Evolutionary conservation across 2,329 filamentous ascomycete genomes (phyloP).

Genomic region (Dactylellina cionopaga): DNA sequence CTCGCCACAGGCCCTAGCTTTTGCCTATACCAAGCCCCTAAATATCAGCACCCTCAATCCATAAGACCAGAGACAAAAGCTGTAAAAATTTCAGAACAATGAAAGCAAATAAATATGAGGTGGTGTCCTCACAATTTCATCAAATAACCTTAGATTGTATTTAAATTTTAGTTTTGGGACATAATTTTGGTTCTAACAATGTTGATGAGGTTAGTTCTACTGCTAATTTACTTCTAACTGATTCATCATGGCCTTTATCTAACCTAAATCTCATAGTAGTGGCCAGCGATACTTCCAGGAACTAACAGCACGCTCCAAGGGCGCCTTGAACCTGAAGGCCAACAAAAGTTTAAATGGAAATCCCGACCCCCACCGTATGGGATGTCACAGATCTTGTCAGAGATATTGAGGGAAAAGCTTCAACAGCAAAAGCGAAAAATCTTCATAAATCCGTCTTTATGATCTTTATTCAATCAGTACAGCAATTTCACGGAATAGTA

Average conservation of each 20-base stretch:
- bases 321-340: constrained; percentile 18
- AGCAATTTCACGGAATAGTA: constrained; percentile 60
- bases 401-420: constrained; percentile 25
- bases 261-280: constrained; percentile 10
- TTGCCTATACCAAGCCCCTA: constrained; percentile 33
- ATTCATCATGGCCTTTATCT: not conserved
- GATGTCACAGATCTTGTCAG: constrained; percentile 31
- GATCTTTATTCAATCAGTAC: constrained; percentile 59
- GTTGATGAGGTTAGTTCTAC: constrained; percentile 16
- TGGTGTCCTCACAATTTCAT: not conserved
- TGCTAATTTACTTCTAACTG: too few relatives aligned
- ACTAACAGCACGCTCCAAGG: constrained; percentile 22
- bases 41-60: not conserved
- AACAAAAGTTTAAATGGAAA: not conserved
- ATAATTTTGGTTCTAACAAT: constrained; percentile 6
- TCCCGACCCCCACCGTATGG: constrained; percentile 24
- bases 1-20: constrained; percentile 8
- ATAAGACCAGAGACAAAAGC: not conserved
- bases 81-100: not conserved
- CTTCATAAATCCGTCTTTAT: constrained; percentile 37
- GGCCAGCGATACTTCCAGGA: constrained; percentile 22
- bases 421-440: constrained; percentile 31
- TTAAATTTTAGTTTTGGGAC: not conserved
- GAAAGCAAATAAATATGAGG: not conserved
- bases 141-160: not conserved